phyloP scores from a whole-genome alignment of 768 basidiomycete species.

The Tulasnella sp. region DNA sequence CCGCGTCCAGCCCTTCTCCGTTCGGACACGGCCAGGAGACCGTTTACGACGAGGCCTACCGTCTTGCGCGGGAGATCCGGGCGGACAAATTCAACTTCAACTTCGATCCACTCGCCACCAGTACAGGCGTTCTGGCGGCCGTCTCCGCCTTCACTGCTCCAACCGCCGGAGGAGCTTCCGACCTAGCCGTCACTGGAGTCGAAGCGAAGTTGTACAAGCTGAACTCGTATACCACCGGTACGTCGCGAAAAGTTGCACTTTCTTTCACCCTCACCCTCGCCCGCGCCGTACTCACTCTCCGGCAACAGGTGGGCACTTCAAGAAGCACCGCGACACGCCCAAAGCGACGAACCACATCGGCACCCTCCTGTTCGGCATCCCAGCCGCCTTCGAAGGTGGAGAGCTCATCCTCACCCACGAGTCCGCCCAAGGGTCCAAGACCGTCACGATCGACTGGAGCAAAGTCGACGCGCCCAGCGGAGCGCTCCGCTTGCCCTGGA shows the following conservation, averaged over 20 bases:
- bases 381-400: slow-evolving; percentile 38
- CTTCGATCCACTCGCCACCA: neutral
- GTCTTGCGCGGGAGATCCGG: slow-evolving; percentile 3
- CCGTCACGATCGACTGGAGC: slow-evolving; percentile 5
- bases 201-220: slow-evolving; percentile 6
- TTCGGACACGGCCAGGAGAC: slow-evolving; percentile 4
- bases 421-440: neutral
- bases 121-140: neutral
- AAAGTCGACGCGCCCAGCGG: neutral
- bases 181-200: neutral
- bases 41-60: slow-evolving; percentile 9
- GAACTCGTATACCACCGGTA: neutral
- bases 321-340: slow-evolving; percentile 39
- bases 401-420: slow-evolving; percentile 29
- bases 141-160: neutral
- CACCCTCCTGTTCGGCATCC: slow-evolving; percentile 41
- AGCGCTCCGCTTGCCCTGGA: slow-evolving; percentile 24
- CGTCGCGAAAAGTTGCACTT: neutral
- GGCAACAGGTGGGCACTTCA: slow-evolving; percentile 35
- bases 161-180: neutral
- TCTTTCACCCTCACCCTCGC: neutral
- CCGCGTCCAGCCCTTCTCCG: neutral
- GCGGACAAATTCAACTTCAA: neutral
- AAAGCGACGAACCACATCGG: slow-evolving; percentile 37
- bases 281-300: neutral